Evolutionary conservation across 2,329 filamentous ascomycete genomes (phyloP), one percentile per base, ranked within the genome.

Genomic region (Pestalotiopsis sp.): DNA sequence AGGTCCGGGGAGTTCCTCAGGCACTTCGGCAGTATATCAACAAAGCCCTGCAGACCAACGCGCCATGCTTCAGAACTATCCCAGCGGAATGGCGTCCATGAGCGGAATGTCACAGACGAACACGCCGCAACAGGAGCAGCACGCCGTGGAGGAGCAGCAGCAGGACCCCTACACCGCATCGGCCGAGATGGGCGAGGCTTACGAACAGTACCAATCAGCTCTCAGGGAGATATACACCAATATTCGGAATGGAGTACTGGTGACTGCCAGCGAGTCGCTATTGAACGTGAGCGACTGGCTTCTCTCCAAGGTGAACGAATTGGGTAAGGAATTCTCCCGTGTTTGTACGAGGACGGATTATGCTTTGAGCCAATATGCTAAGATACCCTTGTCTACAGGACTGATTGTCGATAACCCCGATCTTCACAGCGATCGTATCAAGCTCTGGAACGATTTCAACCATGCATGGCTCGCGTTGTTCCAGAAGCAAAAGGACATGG

Each of bases 361-460:
- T 70, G 63, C 71, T 68, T 72, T 70, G 73, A 72, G 35, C 20
- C 52, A 20, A 24, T 26, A 38, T 67, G 14, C 65, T 67, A 55
- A 66, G 26, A n/a, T 52, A 17, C 30, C 30, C 1, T 69, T 10
- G 14, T 79, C 76, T 76, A 70, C 80, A 97, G 94, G 94, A 68
- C 89, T 98, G 74, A 91, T 92, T 72, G 89, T 91, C 75, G 94
- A 98, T 81, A 92, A 97, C 78, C 89, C 92, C 76, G 85, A 85
- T 65, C 86, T 93, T 67, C 90, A 96, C 75, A 82, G 86, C 67
- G 91, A 96, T 73, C 90, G 94, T 66, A 87, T 97, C 71, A 91
- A 91, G 75, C 83, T 98, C 6, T 99, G 96, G 96, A 90, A 92
- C 74, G 92, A 98, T 73, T 97, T 98, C 82, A 98, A 99, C 79